Conservation (phyloP, 2,329 filamentous ascomycete species). For the Alternaria atra region DNA sequence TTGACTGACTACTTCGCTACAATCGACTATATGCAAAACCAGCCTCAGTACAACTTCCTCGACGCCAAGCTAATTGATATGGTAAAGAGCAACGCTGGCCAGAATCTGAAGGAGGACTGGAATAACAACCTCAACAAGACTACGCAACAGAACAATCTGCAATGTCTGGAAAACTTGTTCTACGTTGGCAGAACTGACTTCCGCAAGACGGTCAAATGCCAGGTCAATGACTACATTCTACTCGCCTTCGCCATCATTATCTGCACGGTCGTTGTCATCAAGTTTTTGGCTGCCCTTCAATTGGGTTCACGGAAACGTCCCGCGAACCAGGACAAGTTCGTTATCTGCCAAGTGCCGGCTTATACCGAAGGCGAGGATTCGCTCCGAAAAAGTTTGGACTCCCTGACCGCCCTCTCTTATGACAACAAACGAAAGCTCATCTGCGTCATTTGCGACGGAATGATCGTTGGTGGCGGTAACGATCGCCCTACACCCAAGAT, state of each 20-base stretch:
- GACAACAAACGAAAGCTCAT: slow-evolving; percentile 99
- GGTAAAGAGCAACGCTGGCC: slow-evolving; percentile 78
- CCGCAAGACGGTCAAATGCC: slow-evolving; percentile 76
- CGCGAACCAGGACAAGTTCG: slow-evolving; percentile 94
- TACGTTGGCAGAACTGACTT: slow-evolving; percentile 88
- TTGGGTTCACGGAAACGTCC: slow-evolving; percentile 92
- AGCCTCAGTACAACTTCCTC: slow-evolving; percentile 73
- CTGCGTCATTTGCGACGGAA: slow-evolving; percentile 94
- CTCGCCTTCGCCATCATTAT: slow-evolving; percentile 87
- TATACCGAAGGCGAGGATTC: slow-evolving; percentile 99
- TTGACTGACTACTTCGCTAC: slow-evolving; percentile 92
- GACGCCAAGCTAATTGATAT: slow-evolving; percentile 72
- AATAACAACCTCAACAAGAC: slow-evolving; percentile 62
- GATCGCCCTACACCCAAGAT: slow-evolving; percentile 98
- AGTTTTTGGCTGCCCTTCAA: slow-evolving; percentile 92
- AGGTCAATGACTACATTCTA: slow-evolving; percentile 90
- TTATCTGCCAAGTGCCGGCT: slow-evolving; percentile 96
- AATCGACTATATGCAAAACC: slow-evolving; percentile 65
- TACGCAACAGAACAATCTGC: slow-evolving; percentile 72
- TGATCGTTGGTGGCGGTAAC: slow-evolving; percentile 95
- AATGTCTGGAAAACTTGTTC: slow-evolving; percentile 84
- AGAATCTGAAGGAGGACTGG: slow-evolving; percentile 76
- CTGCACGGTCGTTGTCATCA: slow-evolving; percentile 79
- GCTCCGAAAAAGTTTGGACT: slow-evolving; percentile 90
- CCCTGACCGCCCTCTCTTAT: slow-evolving; percentile 91